Percentiles rank a stretch among this genome's conserved stretches.
These are phyloP conservation scores for Aspergillus sp. DNA, from an alignment of 2,329 filamentous ascomycete genomes.

Conservation along the genomic window DNA sequence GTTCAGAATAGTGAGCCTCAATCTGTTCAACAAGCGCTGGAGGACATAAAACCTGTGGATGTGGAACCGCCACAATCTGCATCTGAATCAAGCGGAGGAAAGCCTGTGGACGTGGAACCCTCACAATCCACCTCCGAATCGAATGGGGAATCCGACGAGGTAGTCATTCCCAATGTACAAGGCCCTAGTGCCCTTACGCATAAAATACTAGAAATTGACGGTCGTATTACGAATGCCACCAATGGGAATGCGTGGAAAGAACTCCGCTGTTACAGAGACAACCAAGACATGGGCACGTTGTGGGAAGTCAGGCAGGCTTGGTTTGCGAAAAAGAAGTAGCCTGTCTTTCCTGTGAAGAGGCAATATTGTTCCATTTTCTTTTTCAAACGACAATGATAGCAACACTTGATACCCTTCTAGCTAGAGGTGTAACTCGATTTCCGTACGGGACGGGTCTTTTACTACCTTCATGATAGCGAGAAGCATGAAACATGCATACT, in stretches of 20 bases:
- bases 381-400: neutral
- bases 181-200: conserved; percentile 29
- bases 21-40: neutral
- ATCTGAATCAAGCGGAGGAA: neutral
- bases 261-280: conserved; percentile 43
- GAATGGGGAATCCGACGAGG: conserved; percentile 15
- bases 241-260: conserved; percentile 46
- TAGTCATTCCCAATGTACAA: conserved; percentile 30
- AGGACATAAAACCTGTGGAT: neutral
- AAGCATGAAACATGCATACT: neutral
- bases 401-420: neutral
- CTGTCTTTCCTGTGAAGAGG: neutral
- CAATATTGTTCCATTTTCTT: neutral
- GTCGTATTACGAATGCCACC: conserved; percentile 32
- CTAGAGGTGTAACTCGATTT: neutral
- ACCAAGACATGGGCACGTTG: conserved; percentile 48
- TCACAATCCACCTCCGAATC: neutral
- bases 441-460: neutral
- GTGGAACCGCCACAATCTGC: too few relatives aligned
- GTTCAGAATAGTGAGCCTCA: neutral
- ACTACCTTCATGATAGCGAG: neutral
- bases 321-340: conserved; percentile 30
- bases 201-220: conserved; percentile 42
- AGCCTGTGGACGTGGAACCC: neutral
- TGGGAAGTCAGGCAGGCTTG: conserved; percentile 45